Evolutionary conservation across 768 basidiomycete genomes (phyloP).

Genomic region (Suillus weaverae): DNA sequence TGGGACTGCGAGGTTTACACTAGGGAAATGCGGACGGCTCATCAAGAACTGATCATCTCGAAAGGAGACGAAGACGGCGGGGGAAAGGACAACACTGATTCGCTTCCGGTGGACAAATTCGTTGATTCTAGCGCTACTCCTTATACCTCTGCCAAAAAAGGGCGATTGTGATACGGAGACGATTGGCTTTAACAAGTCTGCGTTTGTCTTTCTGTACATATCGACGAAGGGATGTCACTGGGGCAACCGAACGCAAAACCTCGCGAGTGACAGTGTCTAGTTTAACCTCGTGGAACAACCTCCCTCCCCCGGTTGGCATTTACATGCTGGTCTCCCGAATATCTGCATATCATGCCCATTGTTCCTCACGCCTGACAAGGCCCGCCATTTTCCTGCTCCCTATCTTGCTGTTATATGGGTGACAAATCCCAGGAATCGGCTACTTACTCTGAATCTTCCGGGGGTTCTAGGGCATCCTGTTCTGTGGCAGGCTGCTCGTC

Average conservation of each 20-base stretch:
- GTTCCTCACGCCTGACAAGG: not conserved
- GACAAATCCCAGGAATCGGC: not conserved
- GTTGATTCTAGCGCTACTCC: not conserved
- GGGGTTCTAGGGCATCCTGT: not conserved
- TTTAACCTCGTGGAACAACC: not conserved
- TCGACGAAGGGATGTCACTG: not conserved
- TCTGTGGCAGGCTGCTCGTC: not conserved
- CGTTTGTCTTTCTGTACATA: not conserved
- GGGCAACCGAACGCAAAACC: not conserved
- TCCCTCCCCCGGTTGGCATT: not conserved
- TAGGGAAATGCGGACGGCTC: slow-evolving; percentile 23
- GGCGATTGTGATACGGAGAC: not conserved
- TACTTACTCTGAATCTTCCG: not conserved
- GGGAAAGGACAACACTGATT: not conserved
- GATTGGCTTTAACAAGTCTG: not conserved
- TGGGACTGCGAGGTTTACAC: slow-evolving; percentile 19
- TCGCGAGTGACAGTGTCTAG: not conserved
- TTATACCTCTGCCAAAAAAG: not conserved
- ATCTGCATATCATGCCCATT: too few species aligned
- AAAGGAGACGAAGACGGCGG: not conserved
- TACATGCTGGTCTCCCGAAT: not conserved
- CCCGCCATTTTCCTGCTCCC: not conserved
- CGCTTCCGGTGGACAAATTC: not conserved
- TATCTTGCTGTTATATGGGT: not conserved
- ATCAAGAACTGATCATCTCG: not conserved